phyloP scores from a whole-genome alignment of 2,329 filamentous ascomycete species.

The Madurella fahalii region DNA sequence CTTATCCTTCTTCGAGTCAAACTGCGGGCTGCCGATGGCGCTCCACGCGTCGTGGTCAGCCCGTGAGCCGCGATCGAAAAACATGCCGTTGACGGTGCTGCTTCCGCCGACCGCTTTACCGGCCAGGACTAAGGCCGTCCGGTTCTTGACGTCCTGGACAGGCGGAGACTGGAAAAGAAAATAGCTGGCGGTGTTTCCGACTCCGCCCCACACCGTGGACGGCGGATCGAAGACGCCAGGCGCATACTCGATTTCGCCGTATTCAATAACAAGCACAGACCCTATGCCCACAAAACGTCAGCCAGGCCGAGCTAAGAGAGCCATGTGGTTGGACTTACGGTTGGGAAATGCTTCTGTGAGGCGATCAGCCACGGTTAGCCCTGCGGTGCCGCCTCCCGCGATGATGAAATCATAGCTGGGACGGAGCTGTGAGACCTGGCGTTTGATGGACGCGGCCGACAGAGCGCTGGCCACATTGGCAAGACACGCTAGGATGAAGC shows the following conservation, averaged over 20 bases:
- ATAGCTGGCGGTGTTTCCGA: no score
- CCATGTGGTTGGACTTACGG: neutral
- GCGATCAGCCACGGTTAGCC: constrained; percentile 23
- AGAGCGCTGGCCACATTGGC: neutral
- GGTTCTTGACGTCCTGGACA: constrained; percentile 19
- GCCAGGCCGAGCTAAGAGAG: no score
- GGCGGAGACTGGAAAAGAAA: constrained; percentile 4
- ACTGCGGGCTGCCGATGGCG: neutral
- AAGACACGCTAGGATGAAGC: neutral
- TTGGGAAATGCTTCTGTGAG: constrained; percentile 16
- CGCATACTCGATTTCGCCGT: constrained; percentile 23
- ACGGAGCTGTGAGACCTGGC: neutral
- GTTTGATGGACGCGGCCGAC: neutral
- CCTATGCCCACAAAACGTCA: no score
- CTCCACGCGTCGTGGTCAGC: constrained; percentile 10
- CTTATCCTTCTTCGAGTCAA: neutral
- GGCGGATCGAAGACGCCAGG: constrained; percentile 27
- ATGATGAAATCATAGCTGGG: constrained; percentile 27
- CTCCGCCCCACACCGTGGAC: constrained; percentile 11
- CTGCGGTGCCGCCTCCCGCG: constrained; percentile 25
- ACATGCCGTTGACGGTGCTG: constrained; percentile 33
- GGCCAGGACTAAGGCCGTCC: constrained; percentile 13
- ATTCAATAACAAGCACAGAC: constrained; percentile 26
- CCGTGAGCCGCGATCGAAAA: constrained; percentile 22
- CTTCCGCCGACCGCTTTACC: constrained; percentile 33